These are phyloP conservation scores for Zymoseptoria tritici DNA, from an alignment of 2,329 filamentous ascomycete species.

Conservation along the genomic window DNA sequence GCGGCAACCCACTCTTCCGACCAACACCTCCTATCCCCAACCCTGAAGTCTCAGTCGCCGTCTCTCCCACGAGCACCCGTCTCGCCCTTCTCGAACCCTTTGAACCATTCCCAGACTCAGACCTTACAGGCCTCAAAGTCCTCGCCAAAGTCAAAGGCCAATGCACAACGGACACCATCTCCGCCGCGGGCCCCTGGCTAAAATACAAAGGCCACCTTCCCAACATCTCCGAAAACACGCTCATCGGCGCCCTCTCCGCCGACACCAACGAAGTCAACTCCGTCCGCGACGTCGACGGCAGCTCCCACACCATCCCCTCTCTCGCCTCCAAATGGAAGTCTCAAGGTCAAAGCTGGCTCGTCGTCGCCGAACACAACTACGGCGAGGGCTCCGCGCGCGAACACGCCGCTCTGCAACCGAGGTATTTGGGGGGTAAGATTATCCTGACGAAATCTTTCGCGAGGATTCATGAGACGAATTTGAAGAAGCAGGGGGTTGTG, in stretches of 20 bases:
- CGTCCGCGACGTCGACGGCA: slow-evolving; percentile 79
- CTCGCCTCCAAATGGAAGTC: slow-evolving; percentile 78
- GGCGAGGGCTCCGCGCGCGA: slow-evolving; percentile 84
- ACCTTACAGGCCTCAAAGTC: slow-evolving; percentile 71
- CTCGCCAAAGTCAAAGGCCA: slow-evolving; percentile 96
- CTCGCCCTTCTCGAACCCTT: slow-evolving; percentile 91
- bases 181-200: slow-evolving; percentile 90
- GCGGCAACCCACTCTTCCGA: slow-evolving; percentile 66
- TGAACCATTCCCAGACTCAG: slow-evolving; percentile 63
- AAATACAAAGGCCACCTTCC: slow-evolving; percentile 99
- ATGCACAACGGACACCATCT: slow-evolving; percentile 98
- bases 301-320: slow-evolving; percentile 65
- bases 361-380: slow-evolving; percentile 97
- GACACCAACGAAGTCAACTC: slow-evolving; percentile 88
- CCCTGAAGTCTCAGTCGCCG: slow-evolving; percentile 61
- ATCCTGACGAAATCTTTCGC: slow-evolving; percentile 84
- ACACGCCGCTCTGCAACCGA: slow-evolving; percentile 81
- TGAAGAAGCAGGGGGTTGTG: slow-evolving; percentile 96
- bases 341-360: slow-evolving; percentile 71
- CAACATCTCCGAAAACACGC: slow-evolving; percentile 95
- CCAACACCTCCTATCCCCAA: slow-evolving; percentile 67
- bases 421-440: slow-evolving; percentile 79
- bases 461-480: slow-evolving; percentile 88
- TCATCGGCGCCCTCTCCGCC: slow-evolving; percentile 89
- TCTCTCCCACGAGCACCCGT: slow-evolving; percentile 80